Conservation (phyloP, 1,284 basidiomycete species). For the Fistulina hepatica region DNA sequence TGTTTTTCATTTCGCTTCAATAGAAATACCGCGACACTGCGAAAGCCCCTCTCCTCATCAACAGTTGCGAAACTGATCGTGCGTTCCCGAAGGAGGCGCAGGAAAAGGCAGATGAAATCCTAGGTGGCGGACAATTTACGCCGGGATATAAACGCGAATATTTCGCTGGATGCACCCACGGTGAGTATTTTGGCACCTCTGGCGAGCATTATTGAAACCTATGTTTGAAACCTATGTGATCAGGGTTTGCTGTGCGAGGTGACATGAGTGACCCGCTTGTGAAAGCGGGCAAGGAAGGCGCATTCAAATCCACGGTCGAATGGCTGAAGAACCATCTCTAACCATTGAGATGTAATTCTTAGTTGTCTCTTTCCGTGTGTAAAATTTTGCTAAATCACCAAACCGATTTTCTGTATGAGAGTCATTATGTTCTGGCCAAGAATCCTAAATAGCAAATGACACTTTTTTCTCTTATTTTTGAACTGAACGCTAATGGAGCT, state of each 20-base stretch:
- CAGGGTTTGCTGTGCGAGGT: conserved; percentile 18
- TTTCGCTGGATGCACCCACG: conserved; percentile 47
- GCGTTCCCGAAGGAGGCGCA: conserved; percentile 40
- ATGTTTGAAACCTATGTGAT: too few species aligned
- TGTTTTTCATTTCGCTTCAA: neutral
- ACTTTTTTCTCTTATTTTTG: too few species aligned
- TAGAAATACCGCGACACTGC: conserved; percentile 40
- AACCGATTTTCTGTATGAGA: too few species aligned
- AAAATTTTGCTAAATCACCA: too few species aligned
- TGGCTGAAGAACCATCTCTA: conserved; percentile 32
- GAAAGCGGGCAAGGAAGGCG: conserved; percentile 53
- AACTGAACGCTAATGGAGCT: too few species aligned
- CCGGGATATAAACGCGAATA: conserved; percentile 46
- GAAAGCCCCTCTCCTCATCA: conserved; percentile 50
- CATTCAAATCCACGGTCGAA: conserved; percentile 43
- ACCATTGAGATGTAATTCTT: too few species aligned
- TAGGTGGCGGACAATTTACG: conserved; percentile 43
- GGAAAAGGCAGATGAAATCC: conserved; percentile 40
- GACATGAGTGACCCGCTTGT: conserved; percentile 19
- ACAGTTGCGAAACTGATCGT: conserved; percentile 44
- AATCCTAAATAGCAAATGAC: too few species aligned
- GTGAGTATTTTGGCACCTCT: too few species aligned
- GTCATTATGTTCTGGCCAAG: too few species aligned
- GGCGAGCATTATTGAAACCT: too few species aligned
- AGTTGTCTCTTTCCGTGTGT: too few species aligned